Evolutionary conservation across 208 protist species (phyloP).

Genomic region (Leishmania lainsoni): DNA sequence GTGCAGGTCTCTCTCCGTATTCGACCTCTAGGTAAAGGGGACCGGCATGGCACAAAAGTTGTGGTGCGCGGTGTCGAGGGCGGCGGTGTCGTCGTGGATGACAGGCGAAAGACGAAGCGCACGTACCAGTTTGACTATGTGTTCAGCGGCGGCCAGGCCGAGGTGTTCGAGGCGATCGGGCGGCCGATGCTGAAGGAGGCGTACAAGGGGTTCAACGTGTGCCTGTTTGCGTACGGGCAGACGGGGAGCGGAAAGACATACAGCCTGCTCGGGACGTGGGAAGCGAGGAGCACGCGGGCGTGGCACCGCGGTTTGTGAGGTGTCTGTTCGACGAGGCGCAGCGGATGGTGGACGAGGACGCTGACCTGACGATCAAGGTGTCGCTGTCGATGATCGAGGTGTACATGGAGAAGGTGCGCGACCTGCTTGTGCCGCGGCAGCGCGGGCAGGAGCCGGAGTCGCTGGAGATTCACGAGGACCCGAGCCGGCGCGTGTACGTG

Average conservation of each 20-base stretch:
- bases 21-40: slow-evolving; percentile 25
- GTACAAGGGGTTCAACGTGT: slow-evolving; percentile 86
- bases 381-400: slow-evolving; percentile 87
- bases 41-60: slow-evolving; percentile 26
- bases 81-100: slow-evolving; percentile 23
- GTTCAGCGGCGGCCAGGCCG: slow-evolving; percentile 46
- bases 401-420: slow-evolving; percentile 79
- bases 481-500: slow-evolving; percentile 64
- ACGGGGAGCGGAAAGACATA: slow-evolving; percentile 82
- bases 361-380: slow-evolving; percentile 50
- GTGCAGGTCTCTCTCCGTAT: slow-evolving; percentile 46
- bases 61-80: slow-evolving; percentile 9
- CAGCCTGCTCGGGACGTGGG: slow-evolving; percentile 69
- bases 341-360: slow-evolving; percentile 52
- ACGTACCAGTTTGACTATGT: slow-evolving; percentile 52
- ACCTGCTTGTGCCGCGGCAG: slow-evolving; percentile 65
- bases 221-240: slow-evolving; percentile 82
- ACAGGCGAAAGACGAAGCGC: slow-evolving; percentile 27
- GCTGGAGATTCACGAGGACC: slow-evolving; percentile 73
- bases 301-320: slow-evolving; percentile 42
- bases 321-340: slow-evolving; percentile 53
- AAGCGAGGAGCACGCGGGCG: slow-evolving; percentile 36
- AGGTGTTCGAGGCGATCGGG: slow-evolving; percentile 76
- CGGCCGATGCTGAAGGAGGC: slow-evolving; percentile 79
- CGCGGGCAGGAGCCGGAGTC: slow-evolving; percentile 76